A percentile compares a stretch with the other conserved stretches of the same genome.
Conservation (phyloP, 2,329 filamentous ascomycete genomes). For the Stachybotrys chlorohalonatus region DNA sequence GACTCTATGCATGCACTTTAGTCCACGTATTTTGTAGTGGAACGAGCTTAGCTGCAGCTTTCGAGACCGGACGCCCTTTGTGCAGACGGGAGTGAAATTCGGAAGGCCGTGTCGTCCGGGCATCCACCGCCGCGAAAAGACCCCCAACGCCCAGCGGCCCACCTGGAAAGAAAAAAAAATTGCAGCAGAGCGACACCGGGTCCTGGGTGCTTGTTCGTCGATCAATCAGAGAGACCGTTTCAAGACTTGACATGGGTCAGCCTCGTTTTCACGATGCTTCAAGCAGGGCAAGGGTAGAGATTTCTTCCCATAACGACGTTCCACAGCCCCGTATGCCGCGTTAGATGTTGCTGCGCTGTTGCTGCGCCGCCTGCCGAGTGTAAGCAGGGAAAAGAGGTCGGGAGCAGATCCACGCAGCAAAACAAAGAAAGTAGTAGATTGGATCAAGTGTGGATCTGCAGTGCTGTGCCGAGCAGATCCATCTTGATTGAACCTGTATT, state of each 20-base stretch:
- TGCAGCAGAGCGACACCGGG: neutral
- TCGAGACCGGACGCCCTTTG: neutral
- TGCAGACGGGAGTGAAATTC: neutral
- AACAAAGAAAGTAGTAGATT: too few relatives aligned
- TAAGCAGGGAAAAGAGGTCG: neutral
- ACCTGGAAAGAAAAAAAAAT: neutral
- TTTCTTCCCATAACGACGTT: neutral
- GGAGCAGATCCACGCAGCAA: too few relatives aligned
- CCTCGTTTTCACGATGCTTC: neutral
- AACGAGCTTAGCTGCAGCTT: neutral
- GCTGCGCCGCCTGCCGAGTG: neutral
- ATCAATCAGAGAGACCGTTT: neutral
- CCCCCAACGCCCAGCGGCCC: neutral
- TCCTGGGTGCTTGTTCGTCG: neutral
- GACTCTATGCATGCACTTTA: neutral
- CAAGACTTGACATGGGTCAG: neutral
- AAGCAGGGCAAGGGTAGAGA: neutral
- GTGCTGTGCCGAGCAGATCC: too few relatives aligned
- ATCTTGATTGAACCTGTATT: too few relatives aligned
- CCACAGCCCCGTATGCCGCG: neutral
- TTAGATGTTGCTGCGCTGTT: neutral
- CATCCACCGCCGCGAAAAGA: neutral
- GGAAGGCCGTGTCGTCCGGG: neutral
- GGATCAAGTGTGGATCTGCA: too few relatives aligned
- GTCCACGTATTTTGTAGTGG: neutral